These are phyloP conservation scores for Ceratocystis papillata DNA, from an alignment of 2,329 filamentous ascomycete species.

Conservation along the genomic window DNA sequence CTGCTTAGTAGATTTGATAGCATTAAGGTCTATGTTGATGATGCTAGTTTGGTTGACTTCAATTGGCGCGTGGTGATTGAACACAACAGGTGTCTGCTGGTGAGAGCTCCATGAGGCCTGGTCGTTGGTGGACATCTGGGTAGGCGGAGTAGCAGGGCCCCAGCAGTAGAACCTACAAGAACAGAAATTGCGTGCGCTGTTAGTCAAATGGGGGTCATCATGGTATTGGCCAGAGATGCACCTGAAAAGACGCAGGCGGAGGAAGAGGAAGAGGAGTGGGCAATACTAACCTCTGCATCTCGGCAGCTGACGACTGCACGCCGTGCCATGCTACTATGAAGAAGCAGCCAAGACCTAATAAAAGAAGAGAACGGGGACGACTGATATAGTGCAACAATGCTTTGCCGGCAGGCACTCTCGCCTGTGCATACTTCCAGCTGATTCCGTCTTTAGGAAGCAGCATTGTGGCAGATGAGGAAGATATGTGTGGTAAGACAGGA, in stretches of 20 bases:
- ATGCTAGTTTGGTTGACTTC: constrained; percentile 74
- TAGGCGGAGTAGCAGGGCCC: constrained; percentile 87
- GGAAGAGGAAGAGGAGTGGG: not conserved
- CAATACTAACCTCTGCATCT: constrained; percentile 72
- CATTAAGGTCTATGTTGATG: constrained; percentile 71
- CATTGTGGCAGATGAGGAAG: constrained; percentile 45
- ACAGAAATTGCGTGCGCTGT: constrained; percentile 12
- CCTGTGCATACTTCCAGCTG: constrained; percentile 82
- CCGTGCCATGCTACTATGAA: constrained; percentile 80
- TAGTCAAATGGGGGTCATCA: not conserved
- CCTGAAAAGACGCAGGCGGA: not conserved
- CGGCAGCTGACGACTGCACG: constrained; percentile 65
- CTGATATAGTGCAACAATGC: constrained; percentile 60
- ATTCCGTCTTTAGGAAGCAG: constrained; percentile 81
- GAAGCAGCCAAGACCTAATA: constrained; percentile 57
- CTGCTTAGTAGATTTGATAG: constrained; percentile 67
- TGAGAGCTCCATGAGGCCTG: constrained; percentile 81
- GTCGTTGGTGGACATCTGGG: constrained; percentile 89
- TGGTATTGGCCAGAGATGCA: not conserved
- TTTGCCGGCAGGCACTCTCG: constrained; percentile 65
- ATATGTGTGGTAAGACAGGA: not conserved
- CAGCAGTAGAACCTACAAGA: constrained; percentile 82
- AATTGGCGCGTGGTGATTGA: constrained; percentile 87
- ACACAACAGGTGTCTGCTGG: constrained; percentile 82
- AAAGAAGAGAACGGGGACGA: constrained; percentile 65